Evolutionary conservation across 345 rosid genomes (phyloP).

Genomic region (Eucalyptus decipiens): DNA sequence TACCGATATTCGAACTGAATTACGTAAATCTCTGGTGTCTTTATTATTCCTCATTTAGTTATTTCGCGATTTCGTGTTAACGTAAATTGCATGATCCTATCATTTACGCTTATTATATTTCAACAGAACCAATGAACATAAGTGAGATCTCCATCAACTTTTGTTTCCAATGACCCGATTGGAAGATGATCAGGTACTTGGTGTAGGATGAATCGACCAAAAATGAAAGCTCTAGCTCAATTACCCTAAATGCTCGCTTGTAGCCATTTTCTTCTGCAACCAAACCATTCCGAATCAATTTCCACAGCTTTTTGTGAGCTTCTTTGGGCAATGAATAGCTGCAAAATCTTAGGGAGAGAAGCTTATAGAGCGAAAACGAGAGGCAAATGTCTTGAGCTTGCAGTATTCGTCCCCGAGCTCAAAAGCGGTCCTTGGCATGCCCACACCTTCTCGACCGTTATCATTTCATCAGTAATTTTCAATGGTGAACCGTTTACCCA

Average conservation of each 20-base stretch:
- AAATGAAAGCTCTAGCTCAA: not conserved
- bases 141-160: not conserved
- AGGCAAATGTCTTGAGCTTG: not conserved
- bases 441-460: not conserved
- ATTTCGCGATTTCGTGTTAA: fast-evolving
- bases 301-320: not conserved
- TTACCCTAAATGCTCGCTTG: fast-evolving
- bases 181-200: not conserved
- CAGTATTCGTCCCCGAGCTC: not conserved
- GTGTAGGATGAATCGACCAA: not conserved
- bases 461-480: not conserved
- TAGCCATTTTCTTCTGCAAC: not conserved
- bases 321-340: not conserved
- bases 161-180: not conserved
- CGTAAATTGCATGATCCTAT: fast-evolving
- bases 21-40: fast-evolving
- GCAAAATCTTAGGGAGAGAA: not conserved
- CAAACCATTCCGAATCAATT: not conserved
- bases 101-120: too few relatives aligned
- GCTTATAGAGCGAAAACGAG: not conserved
- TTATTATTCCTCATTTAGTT: too few relatives aligned
- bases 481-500: not conserved
- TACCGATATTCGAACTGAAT: fast-evolving
- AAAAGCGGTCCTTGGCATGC: not conserved
- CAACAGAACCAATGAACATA: not conserved